These are phyloP conservation scores for Phoenix dactylifera DNA, from an alignment of 176 grass and related monocot species.

Conservation along the genomic window DNA sequence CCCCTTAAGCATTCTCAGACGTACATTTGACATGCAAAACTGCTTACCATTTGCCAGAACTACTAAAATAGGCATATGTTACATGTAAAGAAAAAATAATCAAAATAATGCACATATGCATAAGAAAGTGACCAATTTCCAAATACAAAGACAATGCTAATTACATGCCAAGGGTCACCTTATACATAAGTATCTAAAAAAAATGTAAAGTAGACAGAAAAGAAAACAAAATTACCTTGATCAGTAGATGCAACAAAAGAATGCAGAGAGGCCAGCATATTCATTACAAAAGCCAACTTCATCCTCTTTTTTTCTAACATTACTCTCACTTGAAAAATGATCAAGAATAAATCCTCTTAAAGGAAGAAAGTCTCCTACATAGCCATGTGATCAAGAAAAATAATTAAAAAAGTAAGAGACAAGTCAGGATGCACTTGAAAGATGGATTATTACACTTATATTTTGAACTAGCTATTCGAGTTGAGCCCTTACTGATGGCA, in stretches of 20 bases:
- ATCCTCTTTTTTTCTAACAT: constrained; percentile 4
- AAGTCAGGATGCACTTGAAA: no score
- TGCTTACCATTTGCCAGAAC: no score
- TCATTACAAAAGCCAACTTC: constrained; percentile 28
- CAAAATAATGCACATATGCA: no score
- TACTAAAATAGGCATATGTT: no score
- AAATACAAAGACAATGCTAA: not conserved
- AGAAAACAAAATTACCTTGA: constrained; percentile 36
- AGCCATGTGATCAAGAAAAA: constrained; percentile 13
- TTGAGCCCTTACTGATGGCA: no score
- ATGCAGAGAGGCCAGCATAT: constrained; percentile 29
- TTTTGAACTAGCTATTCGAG: no score
- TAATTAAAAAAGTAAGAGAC: constrained; percentile 1
- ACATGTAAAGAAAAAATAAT: no score
- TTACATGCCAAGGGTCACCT: not conserved
- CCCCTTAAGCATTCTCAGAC: no score
- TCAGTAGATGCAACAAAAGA: constrained; percentile 16
- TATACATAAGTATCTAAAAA: constrained; percentile 1
- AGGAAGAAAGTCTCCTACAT: not conserved
- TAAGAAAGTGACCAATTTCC: no score
- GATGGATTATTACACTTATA: no score
- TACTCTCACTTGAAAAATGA: constrained; percentile 9
- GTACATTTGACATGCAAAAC: no score
- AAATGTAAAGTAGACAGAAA: constrained; percentile 10
- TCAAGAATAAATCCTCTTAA: constrained; percentile 11